phyloP scores from a whole-genome alignment of 2,329 filamentous ascomycete species.

The Stachybotrys chlorohalonatus region DNA sequence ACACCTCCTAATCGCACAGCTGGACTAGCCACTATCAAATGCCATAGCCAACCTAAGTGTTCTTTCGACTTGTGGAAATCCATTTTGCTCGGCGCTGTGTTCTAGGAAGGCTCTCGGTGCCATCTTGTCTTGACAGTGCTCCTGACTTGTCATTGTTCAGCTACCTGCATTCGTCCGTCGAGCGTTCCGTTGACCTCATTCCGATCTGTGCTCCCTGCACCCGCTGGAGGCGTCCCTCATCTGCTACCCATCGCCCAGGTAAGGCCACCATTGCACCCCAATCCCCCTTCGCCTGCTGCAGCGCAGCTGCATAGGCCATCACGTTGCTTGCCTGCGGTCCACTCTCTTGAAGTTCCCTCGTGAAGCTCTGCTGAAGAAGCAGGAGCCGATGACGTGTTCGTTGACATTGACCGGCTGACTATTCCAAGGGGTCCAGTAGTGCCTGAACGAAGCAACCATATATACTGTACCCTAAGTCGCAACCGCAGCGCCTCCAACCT shows the following conservation, averaged over 20 bases:
- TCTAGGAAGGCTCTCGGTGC: neutral
- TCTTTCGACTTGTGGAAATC: neutral
- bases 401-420: neutral
- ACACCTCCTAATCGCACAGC: slow-evolving; percentile 20
- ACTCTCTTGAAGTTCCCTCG: neutral
- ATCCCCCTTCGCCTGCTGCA: neutral
- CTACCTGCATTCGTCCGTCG: neutral
- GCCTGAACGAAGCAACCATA: neutral
- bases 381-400: neutral
- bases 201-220: neutral
- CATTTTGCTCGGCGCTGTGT: neutral
- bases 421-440: neutral
- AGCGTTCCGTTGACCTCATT: neutral
- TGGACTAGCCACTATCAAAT: slow-evolving; percentile 13
- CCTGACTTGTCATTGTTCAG: neutral
- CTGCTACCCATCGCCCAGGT: neutral
- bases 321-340: neutral
- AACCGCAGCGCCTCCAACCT: neutral
- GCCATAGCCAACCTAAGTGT: slow-evolving; percentile 6
- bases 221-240: slow-evolving; percentile 1
- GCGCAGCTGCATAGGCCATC: neutral
- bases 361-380: neutral
- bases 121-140: neutral
- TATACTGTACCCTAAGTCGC: neutral
- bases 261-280: neutral